phyloP scores from a whole-genome alignment of 306 rosid genomes.

The Quercus ilex region DNA sequence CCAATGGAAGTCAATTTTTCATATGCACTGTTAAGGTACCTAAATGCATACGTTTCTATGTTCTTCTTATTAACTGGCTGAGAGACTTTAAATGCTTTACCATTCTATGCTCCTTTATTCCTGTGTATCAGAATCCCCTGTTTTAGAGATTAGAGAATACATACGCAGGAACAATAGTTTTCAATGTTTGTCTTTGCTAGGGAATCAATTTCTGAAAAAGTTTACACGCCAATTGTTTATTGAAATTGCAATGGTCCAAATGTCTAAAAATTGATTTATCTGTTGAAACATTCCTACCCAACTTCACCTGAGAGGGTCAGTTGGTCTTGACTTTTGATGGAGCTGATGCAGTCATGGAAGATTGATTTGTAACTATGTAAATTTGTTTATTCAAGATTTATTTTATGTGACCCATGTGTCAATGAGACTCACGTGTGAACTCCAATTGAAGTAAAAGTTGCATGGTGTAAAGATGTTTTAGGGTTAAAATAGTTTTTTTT shows the following conservation, averaged over 20 bases:
- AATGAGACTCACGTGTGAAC: no score
- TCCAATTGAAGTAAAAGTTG: no score
- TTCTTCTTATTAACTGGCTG: neutral
- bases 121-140: neutral
- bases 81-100: neutral
- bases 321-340: no score
- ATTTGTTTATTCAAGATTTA: no score
- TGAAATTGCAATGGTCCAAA: neutral
- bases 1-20: conserved; percentile 96
- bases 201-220: neutral
- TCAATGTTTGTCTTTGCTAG: neutral
- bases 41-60: neutral
- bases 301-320: no score
- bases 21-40: conserved; percentile 92
- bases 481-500: no score
- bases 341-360: no score
- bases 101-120: neutral
- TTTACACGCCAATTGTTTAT: neutral
- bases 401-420: no score
- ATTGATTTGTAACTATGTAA: no score
- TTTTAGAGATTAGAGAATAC: neutral
- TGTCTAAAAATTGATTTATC: neutral
- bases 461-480: no score
- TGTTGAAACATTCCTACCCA: no score
- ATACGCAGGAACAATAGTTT: neutral